Evolutionary conservation across 352 stramenopile species (phyloP).

Genomic region (Phytophthora constricta): DNA sequence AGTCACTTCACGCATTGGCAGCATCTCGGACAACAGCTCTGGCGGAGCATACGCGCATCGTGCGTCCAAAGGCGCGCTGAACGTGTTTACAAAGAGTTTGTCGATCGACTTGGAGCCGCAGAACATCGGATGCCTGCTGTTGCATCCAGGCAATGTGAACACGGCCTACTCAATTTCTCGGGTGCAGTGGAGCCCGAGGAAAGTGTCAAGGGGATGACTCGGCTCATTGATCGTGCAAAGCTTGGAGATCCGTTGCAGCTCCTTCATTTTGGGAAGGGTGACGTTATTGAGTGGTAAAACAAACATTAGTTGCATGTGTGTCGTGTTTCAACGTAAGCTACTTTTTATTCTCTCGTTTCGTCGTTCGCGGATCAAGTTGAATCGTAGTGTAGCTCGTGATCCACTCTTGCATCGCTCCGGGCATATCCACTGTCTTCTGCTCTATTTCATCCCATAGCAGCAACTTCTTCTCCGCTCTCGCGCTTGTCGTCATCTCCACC

Average conservation of each 20-base stretch:
- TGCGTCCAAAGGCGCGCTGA: conserved; percentile 73
- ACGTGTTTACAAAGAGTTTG: conserved; percentile 67
- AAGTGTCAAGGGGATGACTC: conserved; percentile 47
- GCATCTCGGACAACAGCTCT: conserved; percentile 45
- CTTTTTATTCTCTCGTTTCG: conserved; percentile 6
- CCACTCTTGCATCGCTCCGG: conserved; percentile 69
- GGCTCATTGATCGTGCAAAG: conserved; percentile 40
- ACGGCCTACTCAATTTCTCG: conserved; percentile 49
- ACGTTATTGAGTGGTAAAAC: conserved; percentile 61
- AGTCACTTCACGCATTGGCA: conserved; percentile 58
- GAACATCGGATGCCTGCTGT: conserved; percentile 47
- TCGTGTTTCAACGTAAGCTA: no score
- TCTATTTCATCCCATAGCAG: conserved; percentile 63
- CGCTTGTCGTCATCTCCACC: conserved; percentile 34
- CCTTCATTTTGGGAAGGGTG: conserved; percentile 55
- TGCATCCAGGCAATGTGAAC: conserved; percentile 61
- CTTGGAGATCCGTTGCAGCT: conserved; percentile 46
- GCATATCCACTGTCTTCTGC: conserved; percentile 48
- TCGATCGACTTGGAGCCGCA: conserved; percentile 51
- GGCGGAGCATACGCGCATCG: conserved; percentile 62
- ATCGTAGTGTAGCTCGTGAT: conserved; percentile 69
- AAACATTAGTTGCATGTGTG: not conserved
- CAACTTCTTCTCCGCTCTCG: conserved; percentile 36
- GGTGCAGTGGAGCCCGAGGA: conserved; percentile 42
- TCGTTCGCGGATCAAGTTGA: conserved; percentile 15